phyloP scores from a whole-genome alignment of 441 rosid genomes.

The Populus hybrid region DNA sequence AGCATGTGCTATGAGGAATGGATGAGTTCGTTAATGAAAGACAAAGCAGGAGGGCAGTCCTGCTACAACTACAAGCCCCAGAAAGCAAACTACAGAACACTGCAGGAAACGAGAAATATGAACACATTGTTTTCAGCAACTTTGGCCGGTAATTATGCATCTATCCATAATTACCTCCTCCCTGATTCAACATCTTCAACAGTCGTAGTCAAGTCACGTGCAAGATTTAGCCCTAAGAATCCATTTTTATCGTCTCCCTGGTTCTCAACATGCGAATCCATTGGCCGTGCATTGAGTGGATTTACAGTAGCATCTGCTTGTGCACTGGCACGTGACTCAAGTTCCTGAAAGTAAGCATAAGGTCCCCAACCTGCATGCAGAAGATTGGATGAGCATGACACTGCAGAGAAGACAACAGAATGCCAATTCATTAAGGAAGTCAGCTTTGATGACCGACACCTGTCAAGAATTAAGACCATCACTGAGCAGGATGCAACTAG shows the following conservation, averaged over 20 bases:
- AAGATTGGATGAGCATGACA: neutral
- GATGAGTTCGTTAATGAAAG: neutral
- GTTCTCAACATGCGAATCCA: slow-evolving; percentile 24
- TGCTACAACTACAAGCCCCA: neutral
- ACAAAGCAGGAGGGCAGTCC: neutral
- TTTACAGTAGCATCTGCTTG: slow-evolving; percentile 26
- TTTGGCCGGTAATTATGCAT: neutral
- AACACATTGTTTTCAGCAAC: neutral
- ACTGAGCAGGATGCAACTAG: neutral
- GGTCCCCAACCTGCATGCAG: slow-evolving; percentile 70
- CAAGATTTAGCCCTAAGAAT: slow-evolving; percentile 43
- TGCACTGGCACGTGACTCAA: slow-evolving; percentile 31
- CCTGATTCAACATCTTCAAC: slow-evolving; percentile 41
- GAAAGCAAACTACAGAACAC: neutral
- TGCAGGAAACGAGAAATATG: neutral
- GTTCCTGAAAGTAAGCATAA: slow-evolving; percentile 65
- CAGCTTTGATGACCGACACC: neutral
- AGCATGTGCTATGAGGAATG: neutral
- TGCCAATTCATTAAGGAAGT: neutral
- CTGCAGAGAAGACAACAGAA: neutral
- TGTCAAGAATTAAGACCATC: neutral
- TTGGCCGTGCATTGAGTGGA: slow-evolving; percentile 15
- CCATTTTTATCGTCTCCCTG: slow-evolving; percentile 34
- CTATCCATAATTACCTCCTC: slow-evolving; percentile 15
- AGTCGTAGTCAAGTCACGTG: slow-evolving; percentile 25